phyloP scores from a whole-genome alignment of 2,329 filamentous ascomycete species.

The Aspergillus uvarum region DNA sequence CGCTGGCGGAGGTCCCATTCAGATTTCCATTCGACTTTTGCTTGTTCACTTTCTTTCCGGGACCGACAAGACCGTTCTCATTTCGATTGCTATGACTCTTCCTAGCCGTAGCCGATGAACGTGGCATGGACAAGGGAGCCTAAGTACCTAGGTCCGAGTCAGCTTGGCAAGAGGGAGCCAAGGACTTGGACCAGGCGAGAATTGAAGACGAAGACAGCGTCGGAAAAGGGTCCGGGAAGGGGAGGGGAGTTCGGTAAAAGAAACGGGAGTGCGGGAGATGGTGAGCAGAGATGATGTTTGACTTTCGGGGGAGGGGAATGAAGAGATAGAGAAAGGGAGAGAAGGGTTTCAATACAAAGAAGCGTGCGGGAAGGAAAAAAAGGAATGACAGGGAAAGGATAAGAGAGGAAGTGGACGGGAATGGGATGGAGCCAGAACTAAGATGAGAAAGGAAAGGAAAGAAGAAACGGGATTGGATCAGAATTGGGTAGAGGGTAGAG shows the following conservation, averaged over 20 bases:
- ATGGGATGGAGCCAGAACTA: constrained; percentile 9
- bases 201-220: constrained; percentile 25
- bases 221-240: constrained; percentile 7
- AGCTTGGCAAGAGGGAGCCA: constrained; percentile 51
- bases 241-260: constrained; percentile 5
- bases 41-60: constrained; percentile 66
- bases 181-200: constrained; percentile 46
- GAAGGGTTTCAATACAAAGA: neutral
- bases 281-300: neutral
- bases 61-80: constrained; percentile 83
- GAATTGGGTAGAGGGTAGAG: neutral
- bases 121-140: constrained; percentile 51
- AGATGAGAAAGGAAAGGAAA: constrained; percentile 18
- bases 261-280: neutral
- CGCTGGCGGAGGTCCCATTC: constrained; percentile 51
- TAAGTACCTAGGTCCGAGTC: constrained; percentile 45
- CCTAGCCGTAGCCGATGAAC: constrained; percentile 49
- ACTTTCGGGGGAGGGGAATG: constrained; percentile 4
- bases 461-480: constrained; percentile 12
- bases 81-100: constrained; percentile 71
- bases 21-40: constrained; percentile 58
- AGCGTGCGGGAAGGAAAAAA: constrained; percentile 19
- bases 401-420: constrained; percentile 5
- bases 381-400: constrained; percentile 13
- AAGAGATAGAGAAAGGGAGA: neutral